These are phyloP conservation scores for Aspergillus pseudoglaucus DNA, from an alignment of 2,329 filamentous ascomycete genomes.

Conservation along the genomic window DNA sequence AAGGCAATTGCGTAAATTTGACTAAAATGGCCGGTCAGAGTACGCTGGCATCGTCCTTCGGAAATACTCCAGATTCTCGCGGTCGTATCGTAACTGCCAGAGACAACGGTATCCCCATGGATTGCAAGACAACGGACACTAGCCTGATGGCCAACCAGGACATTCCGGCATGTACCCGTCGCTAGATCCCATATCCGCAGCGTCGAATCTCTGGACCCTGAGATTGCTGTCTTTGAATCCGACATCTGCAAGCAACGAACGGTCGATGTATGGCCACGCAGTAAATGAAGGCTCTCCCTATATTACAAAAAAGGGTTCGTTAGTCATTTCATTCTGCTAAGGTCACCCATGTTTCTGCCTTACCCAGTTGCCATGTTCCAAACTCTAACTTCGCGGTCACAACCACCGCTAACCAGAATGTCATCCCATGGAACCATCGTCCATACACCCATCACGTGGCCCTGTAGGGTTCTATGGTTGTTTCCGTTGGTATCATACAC, in stretches of 20 bases:
- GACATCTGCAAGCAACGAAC: slow-evolving; percentile 98
- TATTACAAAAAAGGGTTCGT: not conserved
- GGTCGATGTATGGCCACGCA: slow-evolving; percentile 93
- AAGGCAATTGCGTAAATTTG: slow-evolving; percentile 99
- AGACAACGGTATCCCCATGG: slow-evolving; percentile 94
- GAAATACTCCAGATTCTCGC: slow-evolving; percentile 98
- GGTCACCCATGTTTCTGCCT: slow-evolving; percentile 8
- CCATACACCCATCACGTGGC: slow-evolving; percentile 99
- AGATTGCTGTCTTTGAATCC: slow-evolving; percentile 87
- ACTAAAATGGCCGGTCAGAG: slow-evolving; percentile 88
- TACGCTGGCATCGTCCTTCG: slow-evolving; percentile 84
- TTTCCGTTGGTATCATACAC: slow-evolving; percentile 91
- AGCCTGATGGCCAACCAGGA: slow-evolving; percentile 89
- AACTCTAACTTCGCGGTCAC: slow-evolving; percentile 90
- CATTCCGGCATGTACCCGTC: slow-evolving; percentile 80
- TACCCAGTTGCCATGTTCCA: slow-evolving; percentile 95
- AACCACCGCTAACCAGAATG: slow-evolving; percentile 88
- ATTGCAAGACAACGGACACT: slow-evolving; percentile 94
- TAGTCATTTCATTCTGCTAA: not conserved
- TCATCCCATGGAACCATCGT: slow-evolving; percentile 99
- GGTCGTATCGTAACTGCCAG: slow-evolving; percentile 94
- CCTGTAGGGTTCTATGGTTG: slow-evolving; percentile 79
- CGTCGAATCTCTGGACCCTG: slow-evolving; percentile 90
- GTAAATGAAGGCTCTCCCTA: slow-evolving; percentile 69
- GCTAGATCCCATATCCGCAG: slow-evolving; percentile 91